phyloP scores from a whole-genome alignment of 2,329 filamentous ascomycete species.

The Domatiomyces catenatus region DNA sequence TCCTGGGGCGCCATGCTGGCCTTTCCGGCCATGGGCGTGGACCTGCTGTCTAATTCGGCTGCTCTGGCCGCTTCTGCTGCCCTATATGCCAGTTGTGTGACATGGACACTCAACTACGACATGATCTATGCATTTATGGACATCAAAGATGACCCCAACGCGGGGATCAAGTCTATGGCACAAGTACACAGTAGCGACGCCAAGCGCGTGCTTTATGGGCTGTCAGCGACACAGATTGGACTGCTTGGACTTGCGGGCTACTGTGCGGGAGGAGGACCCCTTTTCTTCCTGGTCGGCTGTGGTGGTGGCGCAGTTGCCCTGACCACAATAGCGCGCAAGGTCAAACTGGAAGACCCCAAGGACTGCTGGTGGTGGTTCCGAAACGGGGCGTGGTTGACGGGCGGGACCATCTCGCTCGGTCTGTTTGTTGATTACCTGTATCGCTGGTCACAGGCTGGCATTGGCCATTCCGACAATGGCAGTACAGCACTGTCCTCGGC shows the following conservation, averaged over 20 bases:
- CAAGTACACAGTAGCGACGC: slow-evolving; percentile 33
- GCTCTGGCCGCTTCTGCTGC: slow-evolving; percentile 26
- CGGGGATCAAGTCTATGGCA: slow-evolving; percentile 37
- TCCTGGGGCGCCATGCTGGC: slow-evolving; percentile 37
- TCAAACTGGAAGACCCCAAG: slow-evolving; percentile 40
- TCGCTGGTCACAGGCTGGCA: slow-evolving; percentile 2
- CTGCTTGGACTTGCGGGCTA: slow-evolving; percentile 30
- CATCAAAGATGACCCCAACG: slow-evolving; percentile 34
- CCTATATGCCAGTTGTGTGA: slow-evolving; percentile 32
- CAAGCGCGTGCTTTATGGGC: slow-evolving; percentile 28
- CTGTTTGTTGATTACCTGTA: slow-evolving; percentile 39
- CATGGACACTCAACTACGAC: slow-evolving; percentile 37
- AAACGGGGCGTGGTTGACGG: slow-evolving; percentile 46
- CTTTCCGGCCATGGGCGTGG: slow-evolving; percentile 31
- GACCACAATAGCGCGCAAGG: slow-evolving; percentile 44
- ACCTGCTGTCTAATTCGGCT: slow-evolving; percentile 26
- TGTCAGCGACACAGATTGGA: slow-evolving; percentile 28
- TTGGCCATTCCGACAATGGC: background rate
- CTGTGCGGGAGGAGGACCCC: slow-evolving; percentile 38
- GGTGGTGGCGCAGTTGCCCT: slow-evolving; percentile 41
- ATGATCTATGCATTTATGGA: slow-evolving; percentile 40
- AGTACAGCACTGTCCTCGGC: background rate
- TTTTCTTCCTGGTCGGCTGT: slow-evolving; percentile 44
- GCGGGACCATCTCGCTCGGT: slow-evolving; percentile 42
- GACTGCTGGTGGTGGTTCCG: slow-evolving; percentile 53